Conservation (phyloP, 1,284 basidiomycete genomes). For the Mrakiaceae sp. region DNA sequence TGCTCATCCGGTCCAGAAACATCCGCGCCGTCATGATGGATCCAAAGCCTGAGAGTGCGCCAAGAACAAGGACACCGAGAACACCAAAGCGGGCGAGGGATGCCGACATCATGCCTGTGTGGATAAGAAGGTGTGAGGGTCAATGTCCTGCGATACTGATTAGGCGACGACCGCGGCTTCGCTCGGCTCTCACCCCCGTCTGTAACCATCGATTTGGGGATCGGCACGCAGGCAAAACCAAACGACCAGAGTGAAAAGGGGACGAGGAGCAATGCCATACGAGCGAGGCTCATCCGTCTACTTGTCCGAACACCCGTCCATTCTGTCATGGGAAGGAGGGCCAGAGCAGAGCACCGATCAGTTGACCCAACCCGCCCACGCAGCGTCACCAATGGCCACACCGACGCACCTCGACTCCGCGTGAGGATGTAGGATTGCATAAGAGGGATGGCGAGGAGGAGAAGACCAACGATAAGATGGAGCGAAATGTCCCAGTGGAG, state of each 20-base stretch:
- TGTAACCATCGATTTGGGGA: not conserved
- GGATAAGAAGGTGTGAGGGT: constrained; percentile 4
- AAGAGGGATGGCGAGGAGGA: constrained; percentile 32
- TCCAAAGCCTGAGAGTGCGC: constrained; percentile 29
- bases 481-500: constrained; percentile 34
- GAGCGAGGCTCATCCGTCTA: constrained; percentile 21
- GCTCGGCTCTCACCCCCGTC: not conserved
- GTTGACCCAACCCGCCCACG: not conserved
- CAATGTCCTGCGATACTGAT: constrained; percentile 29
- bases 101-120: constrained; percentile 12
- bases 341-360: not conserved
- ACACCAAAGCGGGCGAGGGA: constrained; percentile 27
- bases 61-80: constrained; percentile 33
- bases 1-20: constrained; percentile 4
- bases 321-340: not conserved
- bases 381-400: not conserved
- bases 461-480: constrained; percentile 29
- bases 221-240: constrained; percentile 32
- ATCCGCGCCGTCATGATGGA: constrained; percentile 7
- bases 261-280: constrained; percentile 30
- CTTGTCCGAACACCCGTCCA: not conserved
- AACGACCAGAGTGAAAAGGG: constrained; percentile 34
- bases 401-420: constrained; percentile 22
- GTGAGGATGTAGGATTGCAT: constrained; percentile 34
- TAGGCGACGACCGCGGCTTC: not conserved